phyloP scores from a whole-genome alignment of 805 yeast species.

The Candida tammaniensis region DNA sequence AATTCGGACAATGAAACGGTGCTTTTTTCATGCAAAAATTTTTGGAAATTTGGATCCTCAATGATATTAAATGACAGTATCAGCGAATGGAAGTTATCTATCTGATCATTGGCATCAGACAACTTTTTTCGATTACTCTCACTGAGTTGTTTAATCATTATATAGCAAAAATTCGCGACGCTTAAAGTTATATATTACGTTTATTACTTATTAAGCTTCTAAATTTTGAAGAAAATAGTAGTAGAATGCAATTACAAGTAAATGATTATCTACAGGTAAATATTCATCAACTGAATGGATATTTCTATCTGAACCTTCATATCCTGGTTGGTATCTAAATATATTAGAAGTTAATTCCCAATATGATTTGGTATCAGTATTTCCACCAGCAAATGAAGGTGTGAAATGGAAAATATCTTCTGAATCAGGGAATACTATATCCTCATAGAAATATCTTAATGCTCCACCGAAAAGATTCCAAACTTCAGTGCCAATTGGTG shows the following conservation, averaged over 20 bases:
- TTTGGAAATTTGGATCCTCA: slow-evolving; percentile 17
- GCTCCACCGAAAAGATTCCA: slow-evolving; percentile 39
- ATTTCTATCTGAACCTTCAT: slow-evolving; percentile 6
- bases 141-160: slow-evolving; percentile 10
- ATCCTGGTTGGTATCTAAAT: slow-evolving; percentile 30
- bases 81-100: slow-evolving; percentile 10
- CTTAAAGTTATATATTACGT: not conserved
- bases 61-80: slow-evolving; percentile 15
- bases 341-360: slow-evolving; percentile 40
- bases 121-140: slow-evolving; percentile 5
- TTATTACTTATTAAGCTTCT: slow-evolving; percentile 12
- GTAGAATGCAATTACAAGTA: slow-evolving; percentile 35
- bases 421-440: slow-evolving; percentile 19
- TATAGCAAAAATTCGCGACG: slow-evolving; percentile 4
- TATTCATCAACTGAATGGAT: slow-evolving; percentile 38
- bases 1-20: slow-evolving; percentile 12
- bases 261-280: slow-evolving; percentile 28
- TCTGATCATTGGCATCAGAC: slow-evolving; percentile 4
- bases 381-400: slow-evolving; percentile 35
- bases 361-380: slow-evolving; percentile 41
- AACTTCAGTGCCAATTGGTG: slow-evolving; percentile 28
- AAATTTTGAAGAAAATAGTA: slow-evolving; percentile 35
- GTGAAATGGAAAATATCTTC: slow-evolving; percentile 28
- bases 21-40: slow-evolving; percentile 1
- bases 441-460: slow-evolving; percentile 37